Percentiles rank a stretch among this genome's conserved stretches.
Conservation (phyloP, 2,329 filamentous ascomycete species). For the Neoarthrinium moseri region DNA sequence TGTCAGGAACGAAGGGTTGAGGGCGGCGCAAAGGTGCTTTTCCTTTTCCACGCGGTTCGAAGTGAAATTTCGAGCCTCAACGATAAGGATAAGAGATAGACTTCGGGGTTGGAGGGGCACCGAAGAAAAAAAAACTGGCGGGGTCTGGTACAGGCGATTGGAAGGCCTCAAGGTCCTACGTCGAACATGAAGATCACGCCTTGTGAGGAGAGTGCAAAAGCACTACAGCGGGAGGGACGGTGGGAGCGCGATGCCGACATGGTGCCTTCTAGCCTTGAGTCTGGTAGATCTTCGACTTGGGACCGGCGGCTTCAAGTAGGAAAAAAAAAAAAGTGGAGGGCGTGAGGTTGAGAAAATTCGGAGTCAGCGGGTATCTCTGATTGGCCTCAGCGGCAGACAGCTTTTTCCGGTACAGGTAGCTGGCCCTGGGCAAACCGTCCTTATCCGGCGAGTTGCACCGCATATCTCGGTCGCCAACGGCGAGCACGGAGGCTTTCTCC, state of each 20-base stretch:
- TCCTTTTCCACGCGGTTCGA: not conserved
- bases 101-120: not conserved
- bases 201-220: conserved; percentile 4
- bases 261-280: not conserved
- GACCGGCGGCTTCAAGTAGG: conserved; percentile 6
- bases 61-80: not conserved
- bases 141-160: not conserved
- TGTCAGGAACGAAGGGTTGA: not conserved
- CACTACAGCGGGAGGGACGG: not conserved
- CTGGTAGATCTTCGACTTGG: conserved; percentile 2
- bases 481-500: no score
- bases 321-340: conserved; percentile 4
- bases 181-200: not conserved
- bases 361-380: not conserved
- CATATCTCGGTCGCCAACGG: no score
- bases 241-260: conserved; percentile 1
- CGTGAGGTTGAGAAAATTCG: not conserved
- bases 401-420: not conserved
- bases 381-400: not conserved
- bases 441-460: not conserved
- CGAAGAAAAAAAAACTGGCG: not conserved
- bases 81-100: conserved; percentile 10
- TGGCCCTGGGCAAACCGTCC: no score
- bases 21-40: conserved; percentile 1
- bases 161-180: not conserved